Percentiles rank a stretch among this genome's conserved stretches.
Conservation (phyloP, 2,329 filamentous ascomycete genomes). For the Magnaporthiopsis rhizophila region DNA sequence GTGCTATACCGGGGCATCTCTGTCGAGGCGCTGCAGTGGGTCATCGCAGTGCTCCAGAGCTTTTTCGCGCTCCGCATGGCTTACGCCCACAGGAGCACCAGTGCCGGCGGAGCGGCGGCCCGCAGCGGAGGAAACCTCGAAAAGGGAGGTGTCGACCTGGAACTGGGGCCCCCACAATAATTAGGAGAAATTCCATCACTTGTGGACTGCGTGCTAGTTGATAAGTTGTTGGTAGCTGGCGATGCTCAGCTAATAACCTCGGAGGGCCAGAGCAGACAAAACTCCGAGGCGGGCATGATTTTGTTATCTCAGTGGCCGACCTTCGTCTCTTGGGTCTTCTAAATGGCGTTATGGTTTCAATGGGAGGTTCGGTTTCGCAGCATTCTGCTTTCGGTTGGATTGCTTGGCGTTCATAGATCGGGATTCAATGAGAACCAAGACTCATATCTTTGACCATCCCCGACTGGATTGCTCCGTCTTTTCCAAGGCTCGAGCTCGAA, state of each 20-base stretch:
- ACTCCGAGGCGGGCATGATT: neutral
- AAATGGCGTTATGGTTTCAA: neutral
- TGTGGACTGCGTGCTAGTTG: neutral
- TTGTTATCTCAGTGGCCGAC: neutral
- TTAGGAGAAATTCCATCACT: neutral
- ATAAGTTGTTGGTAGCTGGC: neutral
- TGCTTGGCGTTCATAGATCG: neutral
- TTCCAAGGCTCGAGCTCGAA: neutral
- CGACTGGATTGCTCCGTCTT: neutral
- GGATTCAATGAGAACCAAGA: neutral
- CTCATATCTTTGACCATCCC: neutral
- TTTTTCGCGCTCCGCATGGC: slow-evolving; percentile 2
- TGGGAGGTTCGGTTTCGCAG: neutral
- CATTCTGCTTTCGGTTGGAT: neutral
- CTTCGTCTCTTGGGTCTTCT: neutral
- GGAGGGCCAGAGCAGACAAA: neutral
- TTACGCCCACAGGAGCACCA: neutral
- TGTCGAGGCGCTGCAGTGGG: slow-evolving; percentile 8
- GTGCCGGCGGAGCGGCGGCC: too few relatives aligned
- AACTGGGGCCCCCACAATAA: too few relatives aligned
- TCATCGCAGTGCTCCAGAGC: neutral
- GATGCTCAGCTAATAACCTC: neutral
- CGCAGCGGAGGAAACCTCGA: neutral
- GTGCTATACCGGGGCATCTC: slow-evolving; percentile 1
- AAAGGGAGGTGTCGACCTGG: too few relatives aligned